These are phyloP conservation scores for Hippophae gyantsensis DNA, from an alignment of 306 rosid genomes.

Conservation along the genomic window DNA sequence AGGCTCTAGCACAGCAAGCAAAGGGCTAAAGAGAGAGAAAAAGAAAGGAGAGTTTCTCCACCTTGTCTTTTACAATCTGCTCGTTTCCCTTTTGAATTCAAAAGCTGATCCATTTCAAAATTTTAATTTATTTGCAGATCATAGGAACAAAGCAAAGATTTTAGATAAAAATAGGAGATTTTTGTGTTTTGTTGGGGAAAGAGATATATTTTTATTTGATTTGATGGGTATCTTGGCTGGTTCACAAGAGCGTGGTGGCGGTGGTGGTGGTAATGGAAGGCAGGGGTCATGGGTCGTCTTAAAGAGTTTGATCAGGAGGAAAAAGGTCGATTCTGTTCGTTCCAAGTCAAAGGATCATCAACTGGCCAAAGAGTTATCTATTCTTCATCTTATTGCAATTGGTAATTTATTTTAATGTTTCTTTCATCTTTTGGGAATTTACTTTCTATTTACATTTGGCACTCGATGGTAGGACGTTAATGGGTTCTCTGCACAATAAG, in stretches of 20 bases:
- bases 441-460: not conserved
- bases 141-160: no score
- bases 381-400: slow-evolving; percentile 64
- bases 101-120: no score
- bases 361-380: slow-evolving; percentile 73
- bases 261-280: slow-evolving; percentile 22
- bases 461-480: not conserved
- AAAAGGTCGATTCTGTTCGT: slow-evolving; percentile 62
- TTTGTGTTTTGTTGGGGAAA: no score
- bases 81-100: no score
- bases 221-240: slow-evolving; percentile 49
- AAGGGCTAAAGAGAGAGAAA: no score
- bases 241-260: slow-evolving; percentile 29
- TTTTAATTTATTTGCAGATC: no score
- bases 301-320: slow-evolving; percentile 52
- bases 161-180: no score
- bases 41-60: no score
- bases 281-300: slow-evolving; percentile 37
- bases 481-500: not conserved
- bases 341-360: slow-evolving; percentile 24
- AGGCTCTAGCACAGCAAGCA: no score
- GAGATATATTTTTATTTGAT: slow-evolving; percentile 2
- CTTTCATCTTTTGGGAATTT: not conserved
- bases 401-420: slow-evolving; percentile 32
- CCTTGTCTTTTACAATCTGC: no score